These are phyloP conservation scores for Sporisorium graminicola DNA, from an alignment of 1,284 basidiomycete genomes.

Conservation along the genomic window DNA sequence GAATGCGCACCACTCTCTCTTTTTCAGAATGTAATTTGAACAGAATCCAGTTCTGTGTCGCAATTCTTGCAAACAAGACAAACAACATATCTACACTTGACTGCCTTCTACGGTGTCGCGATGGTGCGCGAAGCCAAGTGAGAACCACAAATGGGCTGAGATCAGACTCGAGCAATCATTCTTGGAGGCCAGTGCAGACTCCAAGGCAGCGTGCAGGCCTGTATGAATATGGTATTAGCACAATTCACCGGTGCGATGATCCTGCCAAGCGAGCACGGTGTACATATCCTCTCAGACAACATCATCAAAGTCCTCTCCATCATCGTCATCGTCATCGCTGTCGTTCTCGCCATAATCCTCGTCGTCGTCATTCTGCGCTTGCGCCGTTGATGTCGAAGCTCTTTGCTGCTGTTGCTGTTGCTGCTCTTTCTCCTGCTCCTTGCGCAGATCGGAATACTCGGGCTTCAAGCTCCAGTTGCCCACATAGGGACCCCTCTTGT, in stretches of 20 bases:
- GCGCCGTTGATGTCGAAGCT: background rate
- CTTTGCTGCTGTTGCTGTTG: slow-evolving; percentile 13
- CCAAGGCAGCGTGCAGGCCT: too few relatives aligned
- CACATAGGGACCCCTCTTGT: slow-evolving; percentile 79
- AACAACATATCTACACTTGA: too few relatives aligned
- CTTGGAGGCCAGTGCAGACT: too few relatives aligned
- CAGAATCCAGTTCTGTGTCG: too few relatives aligned
- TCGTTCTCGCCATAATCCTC: slow-evolving; percentile 47
- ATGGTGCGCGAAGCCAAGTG: too few relatives aligned
- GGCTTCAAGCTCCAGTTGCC: slow-evolving; percentile 71
- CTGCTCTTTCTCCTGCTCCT: slow-evolving; percentile 27
- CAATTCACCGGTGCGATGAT: background rate
- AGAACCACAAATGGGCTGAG: too few relatives aligned
- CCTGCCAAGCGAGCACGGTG: too few relatives aligned
- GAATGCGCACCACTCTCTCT: background rate
- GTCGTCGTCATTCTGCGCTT: slow-evolving; percentile 16
- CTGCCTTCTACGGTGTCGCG: too few relatives aligned
- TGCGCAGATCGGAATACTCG: slow-evolving; percentile 45
- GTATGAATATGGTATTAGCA: too few relatives aligned
- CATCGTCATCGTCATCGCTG: slow-evolving; percentile 28
- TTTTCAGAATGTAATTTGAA: background rate
- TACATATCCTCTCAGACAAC: slow-evolving; percentile 8
- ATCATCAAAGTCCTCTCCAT: slow-evolving; percentile 45
- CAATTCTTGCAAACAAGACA: too few relatives aligned
- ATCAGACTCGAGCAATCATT: too few relatives aligned